Conservation (phyloP, 73 alveolate species). For the Tetrahymena malaccensis region DNA sequence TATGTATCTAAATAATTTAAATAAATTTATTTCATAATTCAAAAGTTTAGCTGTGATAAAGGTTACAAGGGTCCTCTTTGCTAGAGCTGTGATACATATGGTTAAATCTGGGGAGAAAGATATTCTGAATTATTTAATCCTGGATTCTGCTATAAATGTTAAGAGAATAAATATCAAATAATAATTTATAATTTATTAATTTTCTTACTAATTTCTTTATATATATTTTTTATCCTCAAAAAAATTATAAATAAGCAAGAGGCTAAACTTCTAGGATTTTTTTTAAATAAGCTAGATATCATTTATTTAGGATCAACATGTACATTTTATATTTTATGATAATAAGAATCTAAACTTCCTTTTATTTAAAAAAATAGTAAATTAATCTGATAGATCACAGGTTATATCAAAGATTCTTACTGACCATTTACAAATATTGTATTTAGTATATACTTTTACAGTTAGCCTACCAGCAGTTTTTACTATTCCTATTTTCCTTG, state of each 20-base stretch:
- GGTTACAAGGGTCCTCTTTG: not conserved
- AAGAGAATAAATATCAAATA: not conserved
- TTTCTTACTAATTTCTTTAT: not conserved
- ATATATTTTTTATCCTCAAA: not conserved
- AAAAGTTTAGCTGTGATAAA: not conserved
- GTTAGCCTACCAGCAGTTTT: not conserved
- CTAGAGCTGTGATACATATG: not conserved
- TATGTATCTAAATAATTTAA: too few relatives aligned
- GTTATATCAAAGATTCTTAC: not conserved
- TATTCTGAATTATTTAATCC: not conserved
- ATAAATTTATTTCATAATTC: too few relatives aligned
- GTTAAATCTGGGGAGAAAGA: not conserved
- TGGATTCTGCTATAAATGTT: not conserved
- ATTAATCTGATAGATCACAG: not conserved
- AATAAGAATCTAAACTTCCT: too few relatives aligned
- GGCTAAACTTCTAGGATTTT: not conserved
- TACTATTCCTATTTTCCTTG: not conserved
- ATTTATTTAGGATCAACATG: not conserved
- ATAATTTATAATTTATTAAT: too few relatives aligned
- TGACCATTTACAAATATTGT: not conserved
- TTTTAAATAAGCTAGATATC: not conserved
- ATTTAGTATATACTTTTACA: not conserved
- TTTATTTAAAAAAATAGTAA: not conserved
- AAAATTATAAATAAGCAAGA: not conserved
- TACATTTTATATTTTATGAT: too few relatives aligned